These are phyloP conservation scores for Suillus bovinus DNA, from an alignment of 768 basidiomycete species.

Conservation along the genomic window DNA sequence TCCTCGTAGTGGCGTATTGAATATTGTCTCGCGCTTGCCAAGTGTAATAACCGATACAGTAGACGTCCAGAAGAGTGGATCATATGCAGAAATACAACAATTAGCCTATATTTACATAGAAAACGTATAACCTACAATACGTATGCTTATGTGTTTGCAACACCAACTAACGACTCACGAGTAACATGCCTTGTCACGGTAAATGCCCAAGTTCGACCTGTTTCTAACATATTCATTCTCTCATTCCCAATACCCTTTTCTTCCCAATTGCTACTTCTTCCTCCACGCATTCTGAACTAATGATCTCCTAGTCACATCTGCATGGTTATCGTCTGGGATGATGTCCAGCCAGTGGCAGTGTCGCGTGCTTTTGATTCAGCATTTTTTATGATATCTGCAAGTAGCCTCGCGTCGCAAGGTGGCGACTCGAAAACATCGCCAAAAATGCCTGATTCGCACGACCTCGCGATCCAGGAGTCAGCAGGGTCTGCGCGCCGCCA, in stretches of 20 bases:
- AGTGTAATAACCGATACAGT: no score
- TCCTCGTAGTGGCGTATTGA: no score
- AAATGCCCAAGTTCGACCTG: not conserved
- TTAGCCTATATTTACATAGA: no score
- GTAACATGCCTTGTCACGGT: not conserved
- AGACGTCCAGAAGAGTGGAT: no score
- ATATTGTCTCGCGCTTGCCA: no score
- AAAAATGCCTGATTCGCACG: not conserved
- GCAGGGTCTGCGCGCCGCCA: constrained; percentile 35
- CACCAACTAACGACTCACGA: not conserved
- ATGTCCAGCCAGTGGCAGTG: not conserved
- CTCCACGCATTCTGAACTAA: not conserved
- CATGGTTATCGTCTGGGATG: not conserved
- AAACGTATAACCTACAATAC: not conserved
- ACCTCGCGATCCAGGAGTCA: not conserved
- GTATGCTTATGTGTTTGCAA: not conserved
- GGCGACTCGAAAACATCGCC: not conserved
- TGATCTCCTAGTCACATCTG: not conserved
- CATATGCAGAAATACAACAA: no score
- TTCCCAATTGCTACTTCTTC: not conserved
- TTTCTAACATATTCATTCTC: not conserved
- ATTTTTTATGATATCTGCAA: not conserved
- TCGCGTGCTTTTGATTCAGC: not conserved
- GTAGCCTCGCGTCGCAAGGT: not conserved
- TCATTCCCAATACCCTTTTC: not conserved